phyloP scores from a whole-genome alignment of 2,329 filamentous ascomycete species.

The Neonectria coccinea region DNA sequence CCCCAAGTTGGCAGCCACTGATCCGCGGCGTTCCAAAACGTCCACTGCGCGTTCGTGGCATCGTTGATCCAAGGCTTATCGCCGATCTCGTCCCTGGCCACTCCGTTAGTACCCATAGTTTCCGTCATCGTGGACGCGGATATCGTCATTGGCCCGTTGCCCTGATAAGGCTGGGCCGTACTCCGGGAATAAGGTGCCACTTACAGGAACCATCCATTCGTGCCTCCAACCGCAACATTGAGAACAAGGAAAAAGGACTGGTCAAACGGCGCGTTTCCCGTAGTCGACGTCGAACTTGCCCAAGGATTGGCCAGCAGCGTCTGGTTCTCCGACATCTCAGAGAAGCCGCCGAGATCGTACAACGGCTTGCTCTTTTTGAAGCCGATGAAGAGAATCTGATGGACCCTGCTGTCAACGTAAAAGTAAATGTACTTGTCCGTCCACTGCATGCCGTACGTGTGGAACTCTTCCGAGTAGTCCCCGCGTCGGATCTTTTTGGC shows the following conservation, averaged over 20 bases:
- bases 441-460: constrained; percentile 67
- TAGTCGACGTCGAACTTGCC: constrained; percentile 51
- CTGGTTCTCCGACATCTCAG: constrained; percentile 53
- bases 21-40: constrained; percentile 56
- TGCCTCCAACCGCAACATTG: constrained; percentile 63
- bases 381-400: constrained; percentile 54
- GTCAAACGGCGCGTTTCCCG: constrained; percentile 62
- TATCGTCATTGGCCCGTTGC: background rate
- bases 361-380: constrained; percentile 51
- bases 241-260: constrained; percentile 63
- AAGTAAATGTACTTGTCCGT: constrained; percentile 64
- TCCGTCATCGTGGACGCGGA: background rate
- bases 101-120: background rate
- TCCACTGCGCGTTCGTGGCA: constrained; percentile 52
- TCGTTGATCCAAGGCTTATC: constrained; percentile 61
- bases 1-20: constrained; percentile 63
- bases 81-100: constrained; percentile 54
- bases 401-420: constrained; percentile 60
- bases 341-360: constrained; percentile 58
- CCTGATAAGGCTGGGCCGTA: constrained; percentile 12
- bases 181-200: constrained; percentile 27
- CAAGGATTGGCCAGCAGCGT: constrained; percentile 59
- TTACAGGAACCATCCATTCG: constrained; percentile 61
- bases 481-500: constrained; percentile 46
- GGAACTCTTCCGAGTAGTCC: constrained; percentile 57